Base-by-base conservation (phyloP, 352 stramenopile genomes). In the Globisporangium paroecandrum region DNA sequence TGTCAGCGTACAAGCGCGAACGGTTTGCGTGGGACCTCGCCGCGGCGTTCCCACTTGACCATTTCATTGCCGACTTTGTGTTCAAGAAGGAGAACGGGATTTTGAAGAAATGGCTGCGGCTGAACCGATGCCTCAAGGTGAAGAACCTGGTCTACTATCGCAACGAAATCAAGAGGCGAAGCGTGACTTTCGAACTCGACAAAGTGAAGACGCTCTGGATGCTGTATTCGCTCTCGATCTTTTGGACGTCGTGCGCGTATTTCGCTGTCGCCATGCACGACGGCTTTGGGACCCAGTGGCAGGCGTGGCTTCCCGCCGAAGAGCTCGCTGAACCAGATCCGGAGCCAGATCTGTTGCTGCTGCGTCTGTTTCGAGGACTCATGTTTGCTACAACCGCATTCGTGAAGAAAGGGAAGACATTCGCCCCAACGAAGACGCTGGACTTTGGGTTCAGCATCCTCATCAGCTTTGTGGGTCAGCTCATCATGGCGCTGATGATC, bases 401-500 rank as follows among this genome's bases (percentile, higher is more conserved):
- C 25, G 78, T 87, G 18, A 89, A 89, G 57, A 89, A 87, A 54
- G 82, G 72, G 10, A 70, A 63, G 46, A 89, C 81, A 6, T 86
- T 89, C 29, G 62, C 78, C 2, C 79, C 81, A 4, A 74, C 66
- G 10, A 69, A 70, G 0, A 70, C 79, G 41, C 64, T 88, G 12
- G 74, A 87, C 54, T 81, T 78, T 13, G 70, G 71, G 20, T 89
- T 89, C 54, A 81, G 72, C 20, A 82, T 89, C 51, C 47, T 77
- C 32, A 72, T 85, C 5, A 85, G 76, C 49, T 87, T 89, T 41
- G 51, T 75, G 6, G 81, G 84, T 0, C 79, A 89, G 64, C 72
- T 92, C 20, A 70, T 85, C 55, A 92, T 89, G 84, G 79, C 81
- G n/a, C 72, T 89, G 15, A 90, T 92, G 80, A 90, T 92, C 58